A percentile compares a stretch with the other conserved stretches of the same genome.
phyloP scores from a whole-genome alignment of 257 asterid genomes.

The Avicennia marina region DNA sequence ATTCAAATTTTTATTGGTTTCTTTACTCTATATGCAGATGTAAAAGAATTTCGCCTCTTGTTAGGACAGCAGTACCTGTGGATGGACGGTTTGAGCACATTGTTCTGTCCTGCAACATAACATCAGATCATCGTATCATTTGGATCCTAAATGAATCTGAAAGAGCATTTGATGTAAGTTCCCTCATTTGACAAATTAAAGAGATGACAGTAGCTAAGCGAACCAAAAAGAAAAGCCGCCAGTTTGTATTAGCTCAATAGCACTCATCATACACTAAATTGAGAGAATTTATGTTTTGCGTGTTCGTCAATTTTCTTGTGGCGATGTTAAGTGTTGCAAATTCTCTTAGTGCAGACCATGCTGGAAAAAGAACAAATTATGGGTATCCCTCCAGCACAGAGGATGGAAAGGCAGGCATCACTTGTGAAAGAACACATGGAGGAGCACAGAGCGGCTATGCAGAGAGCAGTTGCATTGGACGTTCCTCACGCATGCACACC shows the following conservation, averaged over 20 bases:
- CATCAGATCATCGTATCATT: slow-evolving; percentile 77
- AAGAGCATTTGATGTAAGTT: slow-evolving; percentile 69
- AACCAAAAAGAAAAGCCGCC: background rate
- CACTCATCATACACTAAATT: background rate
- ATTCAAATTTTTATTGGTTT: background rate
- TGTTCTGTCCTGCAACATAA: slow-evolving; percentile 80
- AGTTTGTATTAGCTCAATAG: background rate
- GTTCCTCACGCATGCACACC: slow-evolving; percentile 71
- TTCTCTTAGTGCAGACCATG: slow-evolving; percentile 49
- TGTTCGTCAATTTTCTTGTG: background rate
- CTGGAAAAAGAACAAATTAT: slow-evolving; percentile 52
- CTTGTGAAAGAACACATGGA: slow-evolving; percentile 69
- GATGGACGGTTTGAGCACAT: slow-evolving; percentile 98
- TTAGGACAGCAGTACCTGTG: slow-evolving; percentile 92
- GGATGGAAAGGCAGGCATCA: slow-evolving; percentile 71
- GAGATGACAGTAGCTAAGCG: background rate
- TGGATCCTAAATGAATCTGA: slow-evolving; percentile 76
- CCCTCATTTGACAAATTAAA: slow-evolving; percentile 12
- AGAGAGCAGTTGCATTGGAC: slow-evolving; percentile 74
- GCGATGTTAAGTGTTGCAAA: slow-evolving; percentile 3
- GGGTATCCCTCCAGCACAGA: slow-evolving; percentile 69
- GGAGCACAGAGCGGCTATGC: slow-evolving; percentile 75
- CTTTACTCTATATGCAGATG: slow-evolving; percentile 42
- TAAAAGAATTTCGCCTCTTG: slow-evolving; percentile 60
- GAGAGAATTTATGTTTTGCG: background rate